phyloP scores from a whole-genome alignment of 805 yeast genomes.

The Lipomyces starkeyi region DNA sequence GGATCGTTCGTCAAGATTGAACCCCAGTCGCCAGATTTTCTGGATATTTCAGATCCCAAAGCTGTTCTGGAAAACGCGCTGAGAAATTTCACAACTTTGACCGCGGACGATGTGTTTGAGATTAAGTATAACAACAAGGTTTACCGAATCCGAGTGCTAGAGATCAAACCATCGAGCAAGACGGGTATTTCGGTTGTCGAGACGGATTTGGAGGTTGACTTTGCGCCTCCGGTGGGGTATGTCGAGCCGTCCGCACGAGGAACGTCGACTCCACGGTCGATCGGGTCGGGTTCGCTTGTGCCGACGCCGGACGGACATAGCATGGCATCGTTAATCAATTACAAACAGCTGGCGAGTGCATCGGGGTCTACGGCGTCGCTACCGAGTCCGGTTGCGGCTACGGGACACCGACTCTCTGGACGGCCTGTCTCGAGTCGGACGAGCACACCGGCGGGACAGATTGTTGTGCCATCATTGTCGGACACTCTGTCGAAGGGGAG shows the following conservation, averaged over 20 bases:
- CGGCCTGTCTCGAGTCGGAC: slow-evolving; percentile 19
- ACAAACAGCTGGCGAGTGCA: slow-evolving; percentile 61
- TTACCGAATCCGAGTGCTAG: slow-evolving; percentile 82
- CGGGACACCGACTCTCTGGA: slow-evolving; percentile 30
- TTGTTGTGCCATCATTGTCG: slow-evolving; percentile 26
- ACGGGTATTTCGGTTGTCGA: slow-evolving; percentile 92
- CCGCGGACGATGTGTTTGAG: slow-evolving; percentile 83
- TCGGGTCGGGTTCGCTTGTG: slow-evolving; percentile 22
- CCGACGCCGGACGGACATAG: slow-evolving; percentile 37
- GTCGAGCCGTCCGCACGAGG: slow-evolving; percentile 58
- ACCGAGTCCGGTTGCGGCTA: slow-evolving; percentile 17
- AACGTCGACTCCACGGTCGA: neutral
- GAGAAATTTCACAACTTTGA: slow-evolving; percentile 85
- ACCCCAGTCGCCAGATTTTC: slow-evolving; percentile 92
- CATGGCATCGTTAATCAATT: slow-evolving; percentile 78
- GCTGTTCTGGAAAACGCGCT: slow-evolving; percentile 94
- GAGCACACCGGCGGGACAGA: slow-evolving; percentile 12
- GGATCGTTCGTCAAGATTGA: slow-evolving; percentile 92
- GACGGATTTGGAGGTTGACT: slow-evolving; percentile 95
- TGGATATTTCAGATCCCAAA: slow-evolving; percentile 93
- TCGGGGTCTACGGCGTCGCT: slow-evolving; percentile 40
- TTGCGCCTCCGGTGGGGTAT: slow-evolving; percentile 98
- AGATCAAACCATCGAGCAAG: slow-evolving; percentile 66
- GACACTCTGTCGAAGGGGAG: slow-evolving; percentile 35
- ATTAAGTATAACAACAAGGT: slow-evolving; percentile 79